Percentiles rank a stretch among this genome's conserved stretches.
These are phyloP conservation scores for Gracilariopsis chorda DNA, from an alignment of 23 red algal genomes.

Conservation along the genomic window DNA sequence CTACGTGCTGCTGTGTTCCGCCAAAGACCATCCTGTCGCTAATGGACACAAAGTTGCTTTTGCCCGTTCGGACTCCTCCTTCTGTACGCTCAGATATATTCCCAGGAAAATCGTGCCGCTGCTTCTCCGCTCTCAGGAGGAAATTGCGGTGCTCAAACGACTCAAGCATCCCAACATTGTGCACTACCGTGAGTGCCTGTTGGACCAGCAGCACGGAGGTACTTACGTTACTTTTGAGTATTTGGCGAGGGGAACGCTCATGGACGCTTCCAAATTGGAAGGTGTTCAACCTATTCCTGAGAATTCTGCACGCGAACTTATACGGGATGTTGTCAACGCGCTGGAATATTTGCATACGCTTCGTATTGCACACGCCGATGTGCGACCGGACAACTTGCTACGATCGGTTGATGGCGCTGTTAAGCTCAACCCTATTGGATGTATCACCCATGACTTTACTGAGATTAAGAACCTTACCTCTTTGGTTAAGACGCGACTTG, in stretches of 20 bases:
- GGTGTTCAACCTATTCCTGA: slow-evolving; percentile 40
- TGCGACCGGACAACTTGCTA: slow-evolving; percentile 88
- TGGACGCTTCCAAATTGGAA: slow-evolving; percentile 53
- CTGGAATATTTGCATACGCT: slow-evolving; percentile 77
- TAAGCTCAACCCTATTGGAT: slow-evolving; percentile 88
- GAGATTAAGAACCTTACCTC: slow-evolving; percentile 30
- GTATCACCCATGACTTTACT: slow-evolving; percentile 67
- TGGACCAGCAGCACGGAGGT: slow-evolving; percentile 29
- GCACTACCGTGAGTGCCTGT: slow-evolving; percentile 53
- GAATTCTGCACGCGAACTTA: slow-evolving; percentile 27
- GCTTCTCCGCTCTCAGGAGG: slow-evolving; percentile 66
- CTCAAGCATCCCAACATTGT: slow-evolving; percentile 68
- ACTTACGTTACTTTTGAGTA: slow-evolving; percentile 74
- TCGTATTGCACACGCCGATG: slow-evolving; percentile 89
- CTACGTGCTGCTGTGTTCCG: slow-evolving; percentile 57
- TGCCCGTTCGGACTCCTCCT: slow-evolving; percentile 41
- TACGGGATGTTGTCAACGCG: slow-evolving; percentile 76
- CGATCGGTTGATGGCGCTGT: slow-evolving; percentile 72
- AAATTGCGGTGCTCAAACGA: slow-evolving; percentile 76
- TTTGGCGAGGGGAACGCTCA: slow-evolving; percentile 51
- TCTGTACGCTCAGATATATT: slow-evolving; percentile 53
- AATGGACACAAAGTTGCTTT: slow-evolving; percentile 63
- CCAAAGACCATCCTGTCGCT: neutral
- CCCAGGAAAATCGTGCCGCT: slow-evolving; percentile 32
- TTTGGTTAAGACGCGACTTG: slow-evolving; percentile 29